Evolutionary conservation across 306 rosid genomes (phyloP).

Genomic region (Begonia fuchsioides): DNA sequence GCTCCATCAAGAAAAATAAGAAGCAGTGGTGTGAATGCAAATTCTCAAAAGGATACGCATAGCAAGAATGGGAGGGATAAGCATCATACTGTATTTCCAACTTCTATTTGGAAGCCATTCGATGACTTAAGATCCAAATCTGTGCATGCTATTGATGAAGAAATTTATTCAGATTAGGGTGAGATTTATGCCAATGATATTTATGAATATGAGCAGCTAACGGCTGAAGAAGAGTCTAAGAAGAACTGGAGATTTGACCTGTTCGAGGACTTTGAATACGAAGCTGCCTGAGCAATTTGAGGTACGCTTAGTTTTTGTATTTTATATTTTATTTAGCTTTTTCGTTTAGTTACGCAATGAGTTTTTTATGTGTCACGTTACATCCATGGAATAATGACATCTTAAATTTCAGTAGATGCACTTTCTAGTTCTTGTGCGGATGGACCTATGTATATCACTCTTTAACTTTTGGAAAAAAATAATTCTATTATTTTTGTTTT

Average conservation of each 20-base stretch:
- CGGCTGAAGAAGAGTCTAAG: constrained; percentile 67
- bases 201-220: constrained; percentile 64
- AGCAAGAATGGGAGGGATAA: constrained; percentile 19
- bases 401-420: no score
- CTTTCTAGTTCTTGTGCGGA: no score
- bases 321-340: not conserved
- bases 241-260: constrained; percentile 75
- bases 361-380: no score
- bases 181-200: constrained; percentile 24
- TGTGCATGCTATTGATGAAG: constrained; percentile 12
- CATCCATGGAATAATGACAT: no score
- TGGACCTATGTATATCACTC: no score
- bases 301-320: constrained; percentile 20
- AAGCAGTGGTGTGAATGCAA: constrained; percentile 13
- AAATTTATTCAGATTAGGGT: constrained; percentile 24
- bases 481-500: not conserved
- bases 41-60: constrained; percentile 3
- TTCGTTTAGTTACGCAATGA: not conserved
- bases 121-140: constrained; percentile 26
- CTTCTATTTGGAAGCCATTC: constrained; percentile 33
- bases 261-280: constrained; percentile 40
- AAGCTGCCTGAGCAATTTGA: constrained; percentile 41
- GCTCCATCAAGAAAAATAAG: constrained; percentile 11
- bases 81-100: constrained; percentile 54
- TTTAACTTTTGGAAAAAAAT: no score